A percentile compares a stretch with the other conserved stretches of the same genome.
Conservation (phyloP, 345 rosid genomes). For the Hirschfeldia incana region DNA sequence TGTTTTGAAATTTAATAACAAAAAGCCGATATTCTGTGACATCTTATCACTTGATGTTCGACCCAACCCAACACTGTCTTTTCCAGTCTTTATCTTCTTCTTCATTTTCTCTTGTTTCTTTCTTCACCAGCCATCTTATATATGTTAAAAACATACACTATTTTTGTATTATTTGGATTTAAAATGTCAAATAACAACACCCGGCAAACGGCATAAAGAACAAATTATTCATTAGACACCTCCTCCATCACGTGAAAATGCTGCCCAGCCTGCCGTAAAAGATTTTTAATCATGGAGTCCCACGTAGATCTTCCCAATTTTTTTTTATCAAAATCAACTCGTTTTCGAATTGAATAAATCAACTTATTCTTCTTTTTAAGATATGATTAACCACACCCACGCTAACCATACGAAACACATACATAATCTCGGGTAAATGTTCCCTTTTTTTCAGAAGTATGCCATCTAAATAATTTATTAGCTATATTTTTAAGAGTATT, state of each 20-base stretch:
- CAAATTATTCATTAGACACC: slow-evolving; percentile 8
- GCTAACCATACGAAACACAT: background rate
- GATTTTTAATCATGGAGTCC: slow-evolving; percentile 24
- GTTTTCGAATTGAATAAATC: background rate
- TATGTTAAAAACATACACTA: background rate
- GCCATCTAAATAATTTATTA: no score
- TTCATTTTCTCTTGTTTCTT: background rate
- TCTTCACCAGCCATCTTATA: background rate
- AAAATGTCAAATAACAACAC: slow-evolving; percentile 14
- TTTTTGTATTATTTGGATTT: background rate
- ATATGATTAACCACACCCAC: slow-evolving; percentile 3
- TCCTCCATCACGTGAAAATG: slow-evolving; percentile 28
- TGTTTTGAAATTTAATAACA: slow-evolving; percentile 36
- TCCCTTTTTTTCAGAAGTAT: background rate
- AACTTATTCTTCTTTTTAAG: background rate
- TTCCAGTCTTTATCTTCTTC: slow-evolving; percentile 16
- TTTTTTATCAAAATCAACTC: background rate
- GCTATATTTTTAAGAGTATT: no score
- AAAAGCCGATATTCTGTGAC: slow-evolving; percentile 37
- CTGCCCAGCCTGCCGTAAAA: slow-evolving; percentile 16
- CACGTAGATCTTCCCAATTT: slow-evolving; percentile 7
- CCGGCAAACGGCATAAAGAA: slow-evolving; percentile 13
- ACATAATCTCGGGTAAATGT: background rate
- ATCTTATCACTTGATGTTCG: slow-evolving; percentile 36
- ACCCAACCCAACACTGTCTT: slow-evolving; percentile 42